These are phyloP conservation scores for Penstemon newberryi DNA, from an alignment of 257 asterid genomes.

Conservation along the genomic window DNA sequence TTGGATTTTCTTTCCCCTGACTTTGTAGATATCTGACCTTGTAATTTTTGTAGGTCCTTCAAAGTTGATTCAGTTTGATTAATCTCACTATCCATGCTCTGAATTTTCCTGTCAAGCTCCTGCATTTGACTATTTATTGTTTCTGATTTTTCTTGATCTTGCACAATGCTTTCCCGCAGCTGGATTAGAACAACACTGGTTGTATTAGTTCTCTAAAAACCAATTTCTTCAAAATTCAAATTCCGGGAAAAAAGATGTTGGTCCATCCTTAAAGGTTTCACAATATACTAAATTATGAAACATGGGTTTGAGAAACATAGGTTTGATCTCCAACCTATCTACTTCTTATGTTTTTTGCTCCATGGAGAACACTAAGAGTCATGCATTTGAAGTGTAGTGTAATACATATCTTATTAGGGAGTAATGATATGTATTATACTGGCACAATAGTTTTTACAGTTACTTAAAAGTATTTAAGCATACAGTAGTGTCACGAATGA, in stretches of 20 bases:
- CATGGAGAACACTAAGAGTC: constrained; percentile 1
- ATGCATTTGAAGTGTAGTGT: constrained; percentile 15
- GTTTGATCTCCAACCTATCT: constrained; percentile 9
- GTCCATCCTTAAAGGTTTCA: constrained; percentile 11
- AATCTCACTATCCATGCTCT: constrained; percentile 62
- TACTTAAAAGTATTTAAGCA: neutral
- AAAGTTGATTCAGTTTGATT: constrained; percentile 59
- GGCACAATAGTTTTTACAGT: neutral
- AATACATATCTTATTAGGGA: neutral
- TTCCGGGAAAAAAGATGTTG: constrained; percentile 9
- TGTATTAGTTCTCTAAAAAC: constrained; percentile 24
- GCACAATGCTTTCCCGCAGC: constrained; percentile 83
- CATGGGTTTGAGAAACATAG: neutral
- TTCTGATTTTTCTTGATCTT: constrained; percentile 78
- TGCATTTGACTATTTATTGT: constrained; percentile 61
- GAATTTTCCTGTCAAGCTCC: constrained; percentile 71
- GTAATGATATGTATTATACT: neutral
- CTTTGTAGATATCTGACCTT: constrained; percentile 65
- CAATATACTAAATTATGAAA: neutral
- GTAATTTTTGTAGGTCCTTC: constrained; percentile 68
- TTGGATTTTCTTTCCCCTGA: constrained; percentile 89
- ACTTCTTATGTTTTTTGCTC: constrained; percentile 17
- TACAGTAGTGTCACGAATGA: neutral
- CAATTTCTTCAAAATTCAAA: constrained; percentile 32
- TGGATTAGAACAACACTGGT: constrained; percentile 36